Evolutionary conservation across 176 grass and related monocot species (phyloP), one percentile per base, ranked within the genome.

Genomic region (Puccinellia tenuiflora): DNA sequence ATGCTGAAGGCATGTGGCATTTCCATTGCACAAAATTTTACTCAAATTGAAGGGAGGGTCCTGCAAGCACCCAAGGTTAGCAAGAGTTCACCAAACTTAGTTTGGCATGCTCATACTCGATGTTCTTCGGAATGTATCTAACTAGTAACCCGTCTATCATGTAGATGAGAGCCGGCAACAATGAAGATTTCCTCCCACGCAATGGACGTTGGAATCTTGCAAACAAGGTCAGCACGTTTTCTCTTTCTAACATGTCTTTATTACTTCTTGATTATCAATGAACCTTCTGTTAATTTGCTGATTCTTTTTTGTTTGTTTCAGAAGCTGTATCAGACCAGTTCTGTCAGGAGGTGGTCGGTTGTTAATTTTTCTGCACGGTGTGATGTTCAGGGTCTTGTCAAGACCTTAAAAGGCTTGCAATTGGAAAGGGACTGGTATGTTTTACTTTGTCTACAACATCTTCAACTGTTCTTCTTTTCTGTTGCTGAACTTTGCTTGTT

Each of bases 341-440:
- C 40, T 42, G 85, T 98, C 0, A 83, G 66, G 15, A 73, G 72
- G 8, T 98, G 96, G 92, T 91, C 92, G 42, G 90, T 87, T 20
- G 88, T 98, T 52, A 98, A 95, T 86, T 98, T 98, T 56, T 98
- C 96, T 71, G 87, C 96, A 83, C 75, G 90, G 3, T 95, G 92
- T 84, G 82, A 93, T 76, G 46, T 81, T 8, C n/a, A 9, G n/a
- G 81, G 61, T 68, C 90, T 98, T 65, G 61, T 98, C 43, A 15
- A 1, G 95, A 91, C 31, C 88, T 98, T 61, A 92, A 70, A 22
- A 92, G 84, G 43, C 89, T 88, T 56, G 92, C 80, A 30, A 30
- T 51, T 9, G 68, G 73, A 64, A 91, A 93, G 76, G 95, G 95
- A 51, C 84, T 98, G 74, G 96, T 98, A 89, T 73, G 96, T 86